phyloP scores from a whole-genome alignment of 2,329 filamentous ascomycete genomes.

The Thelonectria discophora region DNA sequence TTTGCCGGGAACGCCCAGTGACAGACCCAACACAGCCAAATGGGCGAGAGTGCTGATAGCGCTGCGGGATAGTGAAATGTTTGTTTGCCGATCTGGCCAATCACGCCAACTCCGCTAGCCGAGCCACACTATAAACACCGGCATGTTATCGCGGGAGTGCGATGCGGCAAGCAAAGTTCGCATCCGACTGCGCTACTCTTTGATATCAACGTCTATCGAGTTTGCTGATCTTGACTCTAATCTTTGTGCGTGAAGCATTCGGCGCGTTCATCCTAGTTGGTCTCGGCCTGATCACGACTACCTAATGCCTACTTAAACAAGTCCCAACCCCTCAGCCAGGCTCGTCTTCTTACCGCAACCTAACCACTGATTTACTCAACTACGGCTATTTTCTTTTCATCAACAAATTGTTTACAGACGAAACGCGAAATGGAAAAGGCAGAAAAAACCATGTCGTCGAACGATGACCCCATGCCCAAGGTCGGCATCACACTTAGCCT shows the following conservation, averaged over 20 bases:
- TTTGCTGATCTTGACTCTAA: not conserved
- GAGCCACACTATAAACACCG: constrained; percentile 11
- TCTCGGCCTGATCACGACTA: not conserved
- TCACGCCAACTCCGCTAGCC: not conserved
- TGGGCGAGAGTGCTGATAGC: not conserved
- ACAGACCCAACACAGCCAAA: not conserved
- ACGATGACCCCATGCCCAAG: constrained; percentile 22
- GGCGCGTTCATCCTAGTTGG: too few relatives aligned
- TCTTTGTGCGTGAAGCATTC: not conserved
- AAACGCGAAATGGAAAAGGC: constrained; percentile 20
- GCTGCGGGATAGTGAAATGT: not conserved
- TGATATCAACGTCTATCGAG: not conserved
- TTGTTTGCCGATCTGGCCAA: constrained; percentile 33
- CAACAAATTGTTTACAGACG: not conserved
- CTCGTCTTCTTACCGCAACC: not conserved
- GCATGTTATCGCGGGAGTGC: constrained; percentile 17
- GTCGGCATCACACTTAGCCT: constrained; percentile 29
- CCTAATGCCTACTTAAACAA: constrained; percentile 6
- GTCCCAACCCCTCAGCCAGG: not conserved
- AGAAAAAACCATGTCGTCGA: constrained; percentile 9
- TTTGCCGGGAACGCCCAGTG: constrained; percentile 34
- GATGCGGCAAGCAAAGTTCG: not conserved
- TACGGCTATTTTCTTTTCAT: not conserved
- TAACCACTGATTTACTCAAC: not conserved
- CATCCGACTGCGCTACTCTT: not conserved